Evolutionary conservation across 176 grass and related monocot species (phyloP), one percentile per base, ranked within the genome.

Genomic region (Alopecurus myosuroides): DNA sequence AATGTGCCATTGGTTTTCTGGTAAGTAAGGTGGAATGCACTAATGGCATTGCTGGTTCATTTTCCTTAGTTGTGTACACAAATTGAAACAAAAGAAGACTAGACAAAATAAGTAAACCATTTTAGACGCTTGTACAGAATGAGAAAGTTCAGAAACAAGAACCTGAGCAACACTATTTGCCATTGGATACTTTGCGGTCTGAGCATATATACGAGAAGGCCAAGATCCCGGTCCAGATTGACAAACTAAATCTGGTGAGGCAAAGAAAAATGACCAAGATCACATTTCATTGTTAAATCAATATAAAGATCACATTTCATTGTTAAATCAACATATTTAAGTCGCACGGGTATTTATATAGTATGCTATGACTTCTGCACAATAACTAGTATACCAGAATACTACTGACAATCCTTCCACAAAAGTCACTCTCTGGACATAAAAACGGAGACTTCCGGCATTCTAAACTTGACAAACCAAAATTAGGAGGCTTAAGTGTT

Each of bases 121-220:
- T 63, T 42, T 11, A 7, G 11, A 35, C 60, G 85, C 17, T 61
- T 33, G n/a, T 29, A 86, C 20, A 55, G 14, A 30, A 86, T 26
- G 36, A 18, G 40, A 39, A 87, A 85, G 81, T 56, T 52, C 74
- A 83, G 18, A 72, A 87, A 60, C 3, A 77, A 84, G 44, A 88
- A 98, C 96, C 96, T 98, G 96, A 80, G 96, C 96, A 63, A 95
- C 96, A 79, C 96, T 98, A 78, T 95, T 98, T 86, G 96, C 96
- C 96, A 98, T 98, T 44, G 96, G 96, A 89, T 95, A 98, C 62
- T 90, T 91, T 19, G 96, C 93, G 70, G 79, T 79, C 85, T 98
- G 88, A 83, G 93, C 91, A 92, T 98, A 98, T 77, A 98, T 60
- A 77, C 67, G 85, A 39, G 96, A 94, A 50, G 96, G 96, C 96